Conservation (phyloP, 768 basidiomycete genomes). For the Tulasnella sp. region DNA sequence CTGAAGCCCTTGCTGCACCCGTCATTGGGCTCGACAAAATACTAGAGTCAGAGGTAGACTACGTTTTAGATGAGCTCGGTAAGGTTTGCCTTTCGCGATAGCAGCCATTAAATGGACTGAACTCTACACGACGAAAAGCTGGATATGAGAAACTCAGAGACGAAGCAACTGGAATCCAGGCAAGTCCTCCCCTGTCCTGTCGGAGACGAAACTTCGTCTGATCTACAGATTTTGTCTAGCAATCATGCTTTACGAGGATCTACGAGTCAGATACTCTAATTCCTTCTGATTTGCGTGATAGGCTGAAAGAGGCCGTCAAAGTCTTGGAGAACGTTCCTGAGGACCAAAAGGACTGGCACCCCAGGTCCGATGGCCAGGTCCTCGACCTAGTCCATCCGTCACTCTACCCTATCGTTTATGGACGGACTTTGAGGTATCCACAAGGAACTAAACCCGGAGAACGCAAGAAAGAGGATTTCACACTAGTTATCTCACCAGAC, state of each 20-base stretch:
- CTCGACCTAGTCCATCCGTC: constrained; percentile 48
- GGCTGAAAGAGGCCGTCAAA: constrained; percentile 36
- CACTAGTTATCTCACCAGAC: background rate
- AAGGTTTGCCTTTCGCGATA: background rate
- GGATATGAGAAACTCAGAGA: constrained; percentile 21
- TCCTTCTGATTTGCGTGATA: constrained; percentile 34
- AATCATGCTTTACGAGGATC: constrained; percentile 33
- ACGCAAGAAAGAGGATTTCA: background rate
- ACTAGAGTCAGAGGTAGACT: constrained; percentile 2
- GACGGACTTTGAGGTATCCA: constrained; percentile 33
- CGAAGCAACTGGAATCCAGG: constrained; percentile 20
- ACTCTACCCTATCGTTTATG: constrained; percentile 44
- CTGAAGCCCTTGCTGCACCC: constrained; percentile 7
- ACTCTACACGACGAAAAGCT: background rate
- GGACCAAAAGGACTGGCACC: constrained; percentile 47
- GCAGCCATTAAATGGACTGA: no score
- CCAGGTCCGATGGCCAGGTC: constrained; percentile 44
- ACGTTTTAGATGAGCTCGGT: constrained; percentile 21
- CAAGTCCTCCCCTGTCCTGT: background rate
- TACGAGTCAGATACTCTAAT: constrained; percentile 40
- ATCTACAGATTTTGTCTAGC: background rate
- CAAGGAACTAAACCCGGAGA: background rate
- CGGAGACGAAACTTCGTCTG: background rate
- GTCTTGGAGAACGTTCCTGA: constrained; percentile 43
- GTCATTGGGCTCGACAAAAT: background rate